phyloP scores from a whole-genome alignment of 257 asterid genomes.

The Datura wrightii region DNA sequence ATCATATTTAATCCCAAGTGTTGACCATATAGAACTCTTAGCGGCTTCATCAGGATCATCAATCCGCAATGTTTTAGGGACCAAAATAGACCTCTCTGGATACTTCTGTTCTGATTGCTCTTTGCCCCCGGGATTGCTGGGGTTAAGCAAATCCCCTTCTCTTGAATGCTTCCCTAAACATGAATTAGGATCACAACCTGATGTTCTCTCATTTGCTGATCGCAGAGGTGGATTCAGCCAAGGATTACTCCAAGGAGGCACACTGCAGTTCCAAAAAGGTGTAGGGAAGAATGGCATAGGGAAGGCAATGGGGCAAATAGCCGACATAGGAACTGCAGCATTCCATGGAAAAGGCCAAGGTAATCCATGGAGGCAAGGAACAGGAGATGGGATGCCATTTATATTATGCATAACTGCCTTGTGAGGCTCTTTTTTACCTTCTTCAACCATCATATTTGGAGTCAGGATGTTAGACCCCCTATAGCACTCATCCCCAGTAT shows the following conservation, averaged over 20 bases:
- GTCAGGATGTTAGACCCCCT: constrained; percentile 46
- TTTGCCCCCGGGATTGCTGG: constrained; percentile 36
- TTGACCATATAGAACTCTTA: constrained; percentile 85
- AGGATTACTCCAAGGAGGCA: constrained; percentile 68
- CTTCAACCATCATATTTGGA: constrained; percentile 36
- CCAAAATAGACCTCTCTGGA: constrained; percentile 53
- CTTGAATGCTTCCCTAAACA: constrained; percentile 79
- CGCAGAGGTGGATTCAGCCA: constrained; percentile 54
- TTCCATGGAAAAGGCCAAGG: constrained; percentile 66
- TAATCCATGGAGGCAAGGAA: constrained; percentile 60
- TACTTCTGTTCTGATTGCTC: constrained; percentile 27
- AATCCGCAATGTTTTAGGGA: constrained; percentile 79
- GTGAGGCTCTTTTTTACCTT: constrained; percentile 40
- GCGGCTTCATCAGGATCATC: constrained; percentile 91
- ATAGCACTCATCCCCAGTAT: constrained; percentile 51
- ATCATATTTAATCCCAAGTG: constrained; percentile 75
- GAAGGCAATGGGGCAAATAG: constrained; percentile 57
- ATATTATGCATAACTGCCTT: constrained; percentile 46
- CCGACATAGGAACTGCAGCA: constrained; percentile 58
- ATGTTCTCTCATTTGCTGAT: constrained; percentile 35
- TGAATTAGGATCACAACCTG: constrained; percentile 44
- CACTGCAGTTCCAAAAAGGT: constrained; percentile 67
- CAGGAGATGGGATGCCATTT: constrained; percentile 52
- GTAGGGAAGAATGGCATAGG: constrained; percentile 65
- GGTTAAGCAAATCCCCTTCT: constrained; percentile 57